These are phyloP conservation scores for Diplodia corticola DNA, from an alignment of 2,329 filamentous ascomycete species.

Conservation along the genomic window DNA sequence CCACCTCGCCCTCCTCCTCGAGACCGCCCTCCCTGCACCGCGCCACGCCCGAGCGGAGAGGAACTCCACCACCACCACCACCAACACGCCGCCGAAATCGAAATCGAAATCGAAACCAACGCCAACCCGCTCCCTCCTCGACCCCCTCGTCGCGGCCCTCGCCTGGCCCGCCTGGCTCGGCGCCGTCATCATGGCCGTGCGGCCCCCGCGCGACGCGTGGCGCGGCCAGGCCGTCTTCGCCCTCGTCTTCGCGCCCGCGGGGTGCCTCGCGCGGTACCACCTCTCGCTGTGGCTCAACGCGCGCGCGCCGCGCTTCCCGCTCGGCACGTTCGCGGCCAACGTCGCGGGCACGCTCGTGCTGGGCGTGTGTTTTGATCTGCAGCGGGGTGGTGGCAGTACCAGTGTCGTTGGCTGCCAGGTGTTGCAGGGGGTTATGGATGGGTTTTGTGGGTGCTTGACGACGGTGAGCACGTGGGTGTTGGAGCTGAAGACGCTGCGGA, in stretches of 20 bases:
- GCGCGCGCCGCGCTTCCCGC: conserved; percentile 65
- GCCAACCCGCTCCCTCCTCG: conserved; percentile 62
- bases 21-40: too few species aligned
- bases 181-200: conserved; percentile 68
- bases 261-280: conserved; percentile 75
- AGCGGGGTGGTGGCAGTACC: conserved; percentile 56
- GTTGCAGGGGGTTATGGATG: conserved; percentile 50
- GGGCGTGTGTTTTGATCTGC: conserved; percentile 75
- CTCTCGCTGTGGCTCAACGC: conserved; percentile 69
- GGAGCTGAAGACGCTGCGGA: conserved; percentile 43
- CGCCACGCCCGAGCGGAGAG: conserved; percentile 59
- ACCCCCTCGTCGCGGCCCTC: conserved; percentile 64
- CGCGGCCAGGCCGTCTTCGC: conserved; percentile 74
- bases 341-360: conserved; percentile 72
- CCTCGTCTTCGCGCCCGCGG: conserved; percentile 78
- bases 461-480: conserved; percentile 51
- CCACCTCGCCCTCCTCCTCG: conserved; percentile 63
- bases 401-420: conserved; percentile 42
- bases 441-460: conserved; percentile 51
- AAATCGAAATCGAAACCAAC: too few species aligned
- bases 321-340: conserved; percentile 85
- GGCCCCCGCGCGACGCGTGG: conserved; percentile 69
- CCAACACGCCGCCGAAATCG: conserved; percentile 26
- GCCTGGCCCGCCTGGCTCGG: conserved; percentile 77
- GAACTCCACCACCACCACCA: conserved; percentile 34